phyloP scores from a whole-genome alignment of 768 basidiomycete species.

The Pulveroboletus sp. region DNA sequence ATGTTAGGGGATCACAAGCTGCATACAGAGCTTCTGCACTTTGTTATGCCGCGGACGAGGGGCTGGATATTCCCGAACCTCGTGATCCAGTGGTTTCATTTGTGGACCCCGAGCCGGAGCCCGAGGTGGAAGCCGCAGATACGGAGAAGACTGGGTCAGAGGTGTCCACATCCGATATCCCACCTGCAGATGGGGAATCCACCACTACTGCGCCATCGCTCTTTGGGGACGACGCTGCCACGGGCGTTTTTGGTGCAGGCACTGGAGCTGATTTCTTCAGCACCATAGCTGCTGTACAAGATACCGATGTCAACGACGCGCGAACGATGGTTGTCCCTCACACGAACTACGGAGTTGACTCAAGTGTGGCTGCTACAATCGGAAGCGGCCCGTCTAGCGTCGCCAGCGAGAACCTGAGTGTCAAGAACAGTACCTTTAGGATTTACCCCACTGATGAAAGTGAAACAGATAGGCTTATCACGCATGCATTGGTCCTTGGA shows the following conservation, averaged over 20 bases:
- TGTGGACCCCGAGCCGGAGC: conserved; percentile 53
- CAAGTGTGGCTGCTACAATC: conserved; percentile 90
- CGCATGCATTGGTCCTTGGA: conserved; percentile 91
- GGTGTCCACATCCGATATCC: conserved; percentile 62
- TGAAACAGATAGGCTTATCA: conserved; percentile 82
- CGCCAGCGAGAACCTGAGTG: conserved; percentile 38
- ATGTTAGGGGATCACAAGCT: conserved; percentile 27
- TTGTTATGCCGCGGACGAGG: conserved; percentile 36
- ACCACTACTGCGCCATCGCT: conserved; percentile 84
- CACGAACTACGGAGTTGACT: conserved; percentile 73
- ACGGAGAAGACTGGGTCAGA: conserved; percentile 54
- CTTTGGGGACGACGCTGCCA: conserved; percentile 71
- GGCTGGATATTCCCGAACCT: conserved; percentile 40
- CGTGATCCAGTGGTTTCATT: conserved; percentile 83
- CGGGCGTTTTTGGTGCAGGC: conserved; percentile 53
- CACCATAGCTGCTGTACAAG: conserved; percentile 56
- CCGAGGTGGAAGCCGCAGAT: conserved; percentile 24
- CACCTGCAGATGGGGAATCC: conserved; percentile 67
- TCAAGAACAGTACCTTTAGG: conserved; percentile 80
- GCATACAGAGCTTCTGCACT: conserved; percentile 25
- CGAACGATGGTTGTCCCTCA: conserved; percentile 64
- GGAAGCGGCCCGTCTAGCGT: conserved; percentile 88
- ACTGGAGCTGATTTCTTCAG: conserved; percentile 84
- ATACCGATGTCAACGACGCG: conserved; percentile 32
- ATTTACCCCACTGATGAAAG: conserved; percentile 87